A percentile compares a stretch with the other conserved stretches of the same genome.
Conservation (phyloP, 2,329 filamentous ascomycete species). For the Chrysoporthe cubensis region DNA sequence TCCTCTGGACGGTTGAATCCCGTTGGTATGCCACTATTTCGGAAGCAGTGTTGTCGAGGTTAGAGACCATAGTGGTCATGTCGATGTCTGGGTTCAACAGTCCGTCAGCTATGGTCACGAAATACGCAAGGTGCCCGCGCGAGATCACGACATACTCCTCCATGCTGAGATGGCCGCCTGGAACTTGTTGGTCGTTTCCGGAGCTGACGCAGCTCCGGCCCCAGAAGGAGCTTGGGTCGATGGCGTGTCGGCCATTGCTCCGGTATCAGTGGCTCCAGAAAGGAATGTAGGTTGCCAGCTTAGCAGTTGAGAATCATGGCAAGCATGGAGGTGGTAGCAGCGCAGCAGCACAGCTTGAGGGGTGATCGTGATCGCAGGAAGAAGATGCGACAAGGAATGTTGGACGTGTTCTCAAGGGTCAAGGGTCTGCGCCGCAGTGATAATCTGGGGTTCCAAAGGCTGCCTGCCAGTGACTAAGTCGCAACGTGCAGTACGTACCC, state of each 20-base stretch:
- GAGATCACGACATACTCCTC: constrained; percentile 68
- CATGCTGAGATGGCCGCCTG: constrained; percentile 94
- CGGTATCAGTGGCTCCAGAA: not conserved
- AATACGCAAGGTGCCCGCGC: constrained; percentile 15
- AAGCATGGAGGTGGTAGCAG: constrained; percentile 22
- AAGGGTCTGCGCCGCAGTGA: not conserved
- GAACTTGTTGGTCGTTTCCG: constrained; percentile 83
- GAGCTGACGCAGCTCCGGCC: constrained; percentile 9
- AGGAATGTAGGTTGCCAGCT: constrained; percentile 16
- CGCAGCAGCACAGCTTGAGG: not conserved
- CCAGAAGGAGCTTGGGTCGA: constrained; percentile 15
- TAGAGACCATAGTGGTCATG: constrained; percentile 79
- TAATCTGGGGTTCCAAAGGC: constrained; percentile 1
- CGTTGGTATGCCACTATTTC: constrained; percentile 93
- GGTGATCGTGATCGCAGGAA: not conserved
- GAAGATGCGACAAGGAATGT: constrained; percentile 12
- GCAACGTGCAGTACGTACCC: not conserved
- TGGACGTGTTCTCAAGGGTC: constrained; percentile 21
- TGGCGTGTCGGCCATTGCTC: constrained; percentile 21
- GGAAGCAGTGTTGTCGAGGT: constrained; percentile 89
- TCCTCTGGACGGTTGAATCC: constrained; percentile 93
- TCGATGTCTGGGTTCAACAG: constrained; percentile 71
- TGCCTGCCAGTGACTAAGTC: not conserved
- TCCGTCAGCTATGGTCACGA: constrained; percentile 19
- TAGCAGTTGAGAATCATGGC: constrained; percentile 21